A percentile compares a stretch with the other conserved stretches of the same genome.
Conservation (phyloP, 331 rosid species). For the Acacia concinna region DNA sequence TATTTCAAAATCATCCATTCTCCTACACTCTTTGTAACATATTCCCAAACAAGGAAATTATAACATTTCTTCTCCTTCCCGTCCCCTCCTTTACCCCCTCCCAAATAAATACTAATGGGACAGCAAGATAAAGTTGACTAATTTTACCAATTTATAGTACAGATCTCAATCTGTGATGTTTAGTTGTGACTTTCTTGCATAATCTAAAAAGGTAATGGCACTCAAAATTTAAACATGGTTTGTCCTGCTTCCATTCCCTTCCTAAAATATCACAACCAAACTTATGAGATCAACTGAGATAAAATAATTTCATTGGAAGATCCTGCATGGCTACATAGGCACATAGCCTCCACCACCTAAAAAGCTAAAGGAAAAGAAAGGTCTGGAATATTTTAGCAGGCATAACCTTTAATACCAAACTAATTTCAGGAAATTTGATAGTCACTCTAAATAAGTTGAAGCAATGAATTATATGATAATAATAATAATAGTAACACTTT, state of each 20-base stretch:
- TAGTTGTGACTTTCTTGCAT: neutral
- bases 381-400: neutral
- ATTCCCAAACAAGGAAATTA: neutral
- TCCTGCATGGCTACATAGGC: neutral
- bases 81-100: neutral
- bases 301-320: neutral
- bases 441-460: neutral
- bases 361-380: neutral
- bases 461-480: neutral
- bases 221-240: neutral
- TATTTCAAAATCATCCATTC: neutral
- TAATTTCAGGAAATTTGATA: neutral
- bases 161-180: neutral
- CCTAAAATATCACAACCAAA: neutral
- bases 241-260: neutral
- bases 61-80: neutral
- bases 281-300: neutral
- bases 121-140: neutral
- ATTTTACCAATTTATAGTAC: neutral
- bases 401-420: neutral
- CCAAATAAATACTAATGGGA: neutral
- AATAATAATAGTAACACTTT: neutral
- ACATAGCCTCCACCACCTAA: neutral
- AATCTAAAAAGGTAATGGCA: neutral
- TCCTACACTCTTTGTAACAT: neutral